Evolutionary conservation across 2,329 filamentous ascomycete genomes (phyloP).

Genomic region (Cercospora zeae-maydis): DNA sequence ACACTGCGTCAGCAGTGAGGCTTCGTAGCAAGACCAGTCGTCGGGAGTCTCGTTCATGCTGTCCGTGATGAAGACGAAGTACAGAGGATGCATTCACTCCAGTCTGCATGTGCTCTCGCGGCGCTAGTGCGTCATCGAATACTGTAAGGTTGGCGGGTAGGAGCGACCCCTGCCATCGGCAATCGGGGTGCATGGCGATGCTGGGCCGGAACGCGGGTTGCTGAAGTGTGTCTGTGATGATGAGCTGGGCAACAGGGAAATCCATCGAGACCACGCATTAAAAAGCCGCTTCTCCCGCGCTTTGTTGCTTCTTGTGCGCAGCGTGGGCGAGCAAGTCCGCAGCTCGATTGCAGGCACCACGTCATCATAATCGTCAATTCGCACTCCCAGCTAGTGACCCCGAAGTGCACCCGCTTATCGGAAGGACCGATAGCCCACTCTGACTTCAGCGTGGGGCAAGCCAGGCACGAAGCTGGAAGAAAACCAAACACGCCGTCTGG

Average conservation of each 20-base stretch:
- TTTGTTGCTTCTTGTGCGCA: background rate
- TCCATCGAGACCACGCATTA: background rate
- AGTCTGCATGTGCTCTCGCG: background rate
- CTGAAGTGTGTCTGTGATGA: constrained; percentile 4
- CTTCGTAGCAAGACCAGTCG: background rate
- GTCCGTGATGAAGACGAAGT: background rate
- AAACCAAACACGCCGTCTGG: background rate
- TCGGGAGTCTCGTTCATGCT: background rate
- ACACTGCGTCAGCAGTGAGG: background rate
- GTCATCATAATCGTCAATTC: background rate
- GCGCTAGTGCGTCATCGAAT: constrained; percentile 7
- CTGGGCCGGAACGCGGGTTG: constrained; percentile 5
- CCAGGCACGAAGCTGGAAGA: background rate
- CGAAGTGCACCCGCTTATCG: constrained; percentile 7
- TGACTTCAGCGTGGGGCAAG: constrained; percentile 11
- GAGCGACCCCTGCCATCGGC: background rate
- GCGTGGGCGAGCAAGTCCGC: background rate
- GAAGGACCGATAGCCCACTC: constrained; percentile 6
- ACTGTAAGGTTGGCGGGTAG: constrained; percentile 1
- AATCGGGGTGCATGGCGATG: background rate
- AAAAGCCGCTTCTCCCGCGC: background rate
- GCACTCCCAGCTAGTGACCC: background rate
- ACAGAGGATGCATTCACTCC: background rate
- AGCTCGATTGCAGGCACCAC: background rate
- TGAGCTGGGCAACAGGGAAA: background rate